A percentile compares a stretch with the other conserved stretches of the same genome.
Evolutionary conservation across 345 rosid species (phyloP).

Genomic region (Conringia planisiliqua): DNA sequence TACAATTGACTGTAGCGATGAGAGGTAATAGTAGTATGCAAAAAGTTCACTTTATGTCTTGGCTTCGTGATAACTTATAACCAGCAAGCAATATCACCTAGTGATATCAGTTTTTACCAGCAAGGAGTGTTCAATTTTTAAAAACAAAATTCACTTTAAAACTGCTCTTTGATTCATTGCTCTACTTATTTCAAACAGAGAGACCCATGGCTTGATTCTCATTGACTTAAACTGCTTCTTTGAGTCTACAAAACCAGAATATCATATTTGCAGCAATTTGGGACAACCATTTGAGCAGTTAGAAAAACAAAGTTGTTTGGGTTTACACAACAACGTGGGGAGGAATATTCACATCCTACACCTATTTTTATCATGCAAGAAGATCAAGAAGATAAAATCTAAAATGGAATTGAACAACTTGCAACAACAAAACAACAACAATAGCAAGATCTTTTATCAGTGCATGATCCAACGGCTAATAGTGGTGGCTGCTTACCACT

Average conservation of each 20-base stretch:
- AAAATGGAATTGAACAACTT: slow-evolving; percentile 49
- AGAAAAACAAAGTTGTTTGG: slow-evolving; percentile 46
- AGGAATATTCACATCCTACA: too few relatives aligned
- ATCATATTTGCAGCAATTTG: slow-evolving; percentile 43
- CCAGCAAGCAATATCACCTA: slow-evolving; percentile 51
- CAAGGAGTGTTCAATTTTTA: not conserved
- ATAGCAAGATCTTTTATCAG: slow-evolving; percentile 38
- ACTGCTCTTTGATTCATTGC: not conserved
- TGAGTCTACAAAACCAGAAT: slow-evolving; percentile 43
- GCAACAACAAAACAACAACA: slow-evolving; percentile 39
- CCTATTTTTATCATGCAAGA: slow-evolving; percentile 7
- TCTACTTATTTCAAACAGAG: slow-evolving; percentile 37
- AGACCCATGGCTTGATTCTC: slow-evolving; percentile 49
- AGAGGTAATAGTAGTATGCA: slow-evolving; percentile 40
- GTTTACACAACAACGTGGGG: slow-evolving; percentile 51
- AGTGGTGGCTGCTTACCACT: slow-evolving; percentile 29
- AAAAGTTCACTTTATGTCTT: slow-evolving; percentile 52
- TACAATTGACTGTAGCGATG: slow-evolving; percentile 52
- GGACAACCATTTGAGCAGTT: slow-evolving; percentile 48
- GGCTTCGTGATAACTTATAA: slow-evolving; percentile 60
- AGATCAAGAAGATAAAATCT: slow-evolving; percentile 36
- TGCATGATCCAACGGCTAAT: slow-evolving; percentile 41
- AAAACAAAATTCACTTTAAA: not conserved
- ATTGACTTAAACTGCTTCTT: slow-evolving; percentile 50
- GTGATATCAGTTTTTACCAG: slow-evolving; percentile 51